Evolutionary conservation across 352 stramenopile species (phyloP).

Genomic region (Globisporangium megalacanthum): DNA sequence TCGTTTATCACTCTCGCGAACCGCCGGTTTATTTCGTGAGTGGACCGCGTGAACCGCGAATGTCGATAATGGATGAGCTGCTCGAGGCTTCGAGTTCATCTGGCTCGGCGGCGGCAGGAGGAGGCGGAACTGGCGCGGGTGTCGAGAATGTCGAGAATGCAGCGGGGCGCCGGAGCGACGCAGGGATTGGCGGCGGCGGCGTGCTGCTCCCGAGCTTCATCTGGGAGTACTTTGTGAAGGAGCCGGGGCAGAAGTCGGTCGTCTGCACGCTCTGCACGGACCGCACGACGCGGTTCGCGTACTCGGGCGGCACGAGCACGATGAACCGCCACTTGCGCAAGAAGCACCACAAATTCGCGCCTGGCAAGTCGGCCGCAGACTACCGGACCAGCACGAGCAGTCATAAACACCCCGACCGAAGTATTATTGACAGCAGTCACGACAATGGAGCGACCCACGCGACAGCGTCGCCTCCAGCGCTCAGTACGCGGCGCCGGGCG

Average conservation of each 20-base stretch:
- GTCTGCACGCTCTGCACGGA: constrained; percentile 68
- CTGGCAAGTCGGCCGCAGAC: constrained; percentile 63
- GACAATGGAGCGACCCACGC: no score
- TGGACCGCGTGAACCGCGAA: no score
- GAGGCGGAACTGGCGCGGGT: no score
- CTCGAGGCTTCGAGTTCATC: no score
- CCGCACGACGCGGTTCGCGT: constrained; percentile 69
- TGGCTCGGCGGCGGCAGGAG: no score
- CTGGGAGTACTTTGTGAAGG: constrained; percentile 83
- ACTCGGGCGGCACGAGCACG: constrained; percentile 76
- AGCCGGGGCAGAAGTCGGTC: constrained; percentile 70
- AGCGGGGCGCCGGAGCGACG: background rate
- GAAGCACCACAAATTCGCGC: constrained; percentile 79
- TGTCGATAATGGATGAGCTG: no score
- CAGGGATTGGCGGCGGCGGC: constrained; percentile 4
- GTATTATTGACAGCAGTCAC: no score
- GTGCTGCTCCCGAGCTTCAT: constrained; percentile 68
- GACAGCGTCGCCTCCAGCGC: no score
- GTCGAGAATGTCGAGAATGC: no score
- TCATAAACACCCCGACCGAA: constrained; percentile 13
- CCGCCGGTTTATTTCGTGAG: no score
- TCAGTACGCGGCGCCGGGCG: constrained; percentile 37
- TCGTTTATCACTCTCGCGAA: no score
- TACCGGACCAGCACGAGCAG: constrained; percentile 41
- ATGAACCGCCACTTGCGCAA: constrained; percentile 82